Evolutionary conservation across 2,329 filamentous ascomycete species (phyloP), one percentile per base, ranked within the genome.

Genomic region (Xylariaceae sp.): DNA sequence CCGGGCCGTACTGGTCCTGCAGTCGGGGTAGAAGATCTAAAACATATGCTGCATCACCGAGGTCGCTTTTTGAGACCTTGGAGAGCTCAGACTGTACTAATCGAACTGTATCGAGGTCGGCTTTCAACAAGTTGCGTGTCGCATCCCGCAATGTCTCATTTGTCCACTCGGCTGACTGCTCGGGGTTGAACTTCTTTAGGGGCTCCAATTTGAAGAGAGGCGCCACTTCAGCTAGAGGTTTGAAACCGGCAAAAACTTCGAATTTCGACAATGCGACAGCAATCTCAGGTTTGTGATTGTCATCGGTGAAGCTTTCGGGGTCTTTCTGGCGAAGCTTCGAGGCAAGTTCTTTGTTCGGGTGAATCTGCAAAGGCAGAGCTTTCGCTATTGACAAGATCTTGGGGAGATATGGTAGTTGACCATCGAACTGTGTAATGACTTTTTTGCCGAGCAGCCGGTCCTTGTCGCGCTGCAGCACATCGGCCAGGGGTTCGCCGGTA

Each of bases 261-360:
- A 92, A 92, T 18, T 84, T 81, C 10, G 81, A 78, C 1, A 92
- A 72, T 0, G 88, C 88, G 1, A 92, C 75, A 1, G 88, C 88
- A 47, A 92, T 92, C 67, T 92, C 88, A 1, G 89, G 88, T 72
- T 92, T 92, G 75, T 92, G 88, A 68, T 92, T 92, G 2, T 81
- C 74, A 60, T 92, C 88, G 1, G 81, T 82, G 68, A 88, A 92
- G 52, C 83, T 80, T 2, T 82, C 71, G 0, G 88, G 87, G 48
- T 90, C 78, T 59, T 83, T 69, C 48, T 79, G 67, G 71, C 91
- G 86, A 2, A 91, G 77, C 62, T 84, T 78, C 7, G 78, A 72
- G 0, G 88, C 81, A 1, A 91, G 78, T 0, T 81, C 75, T 64
- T 87, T 89, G 73, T 91, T 82, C 26, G 88, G 88, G 59, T 92